These are phyloP conservation scores for Cicer yamashitae DNA, from an alignment of 306 rosid species.

Conservation along the genomic window DNA sequence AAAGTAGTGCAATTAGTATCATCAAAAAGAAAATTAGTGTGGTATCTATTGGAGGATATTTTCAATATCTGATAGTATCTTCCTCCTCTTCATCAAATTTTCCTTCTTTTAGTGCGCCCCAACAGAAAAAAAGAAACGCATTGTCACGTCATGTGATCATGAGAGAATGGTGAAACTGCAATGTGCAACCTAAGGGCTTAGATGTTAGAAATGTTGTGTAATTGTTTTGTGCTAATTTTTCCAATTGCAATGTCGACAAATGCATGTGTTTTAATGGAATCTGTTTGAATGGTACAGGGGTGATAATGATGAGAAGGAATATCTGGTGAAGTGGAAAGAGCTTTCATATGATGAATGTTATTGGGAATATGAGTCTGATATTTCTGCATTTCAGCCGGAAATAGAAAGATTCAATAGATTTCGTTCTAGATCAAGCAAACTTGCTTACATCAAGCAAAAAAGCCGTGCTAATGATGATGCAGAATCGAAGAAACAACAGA, in stretches of 20 bases:
- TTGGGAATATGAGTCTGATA: slow-evolving; percentile 93
- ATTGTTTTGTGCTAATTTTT: slow-evolving; percentile 7
- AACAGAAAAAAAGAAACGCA: background rate
- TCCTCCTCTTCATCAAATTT: background rate
- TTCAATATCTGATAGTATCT: slow-evolving; percentile 7
- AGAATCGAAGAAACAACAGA: slow-evolving; percentile 73
- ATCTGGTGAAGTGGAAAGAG: slow-evolving; percentile 96
- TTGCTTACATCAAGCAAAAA: slow-evolving; percentile 68
- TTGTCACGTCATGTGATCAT: background rate
- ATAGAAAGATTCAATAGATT: slow-evolving; percentile 78
- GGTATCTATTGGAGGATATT: slow-evolving; percentile 30
- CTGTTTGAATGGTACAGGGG: slow-evolving; percentile 67
- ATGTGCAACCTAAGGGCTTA: slow-evolving; percentile 38
- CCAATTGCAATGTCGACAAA: background rate
- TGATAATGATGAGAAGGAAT: slow-evolving; percentile 74
- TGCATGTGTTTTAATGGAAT: slow-evolving; percentile 42
- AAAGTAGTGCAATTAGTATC: slow-evolving; percentile 1
- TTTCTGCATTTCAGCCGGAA: slow-evolving; percentile 93
- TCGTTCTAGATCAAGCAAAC: slow-evolving; percentile 71
- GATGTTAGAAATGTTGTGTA: slow-evolving; percentile 1
- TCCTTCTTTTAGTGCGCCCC: slow-evolving; percentile 4
- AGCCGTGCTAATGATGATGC: slow-evolving; percentile 56
- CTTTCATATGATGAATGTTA: slow-evolving; percentile 92
- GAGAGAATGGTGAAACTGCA: slow-evolving; percentile 17
- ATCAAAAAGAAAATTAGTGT: slow-evolving; percentile 5